These are phyloP conservation scores for Phytophthora foliorum DNA, from an alignment of 352 stramenopile genomes.

Conservation along the genomic window DNA sequence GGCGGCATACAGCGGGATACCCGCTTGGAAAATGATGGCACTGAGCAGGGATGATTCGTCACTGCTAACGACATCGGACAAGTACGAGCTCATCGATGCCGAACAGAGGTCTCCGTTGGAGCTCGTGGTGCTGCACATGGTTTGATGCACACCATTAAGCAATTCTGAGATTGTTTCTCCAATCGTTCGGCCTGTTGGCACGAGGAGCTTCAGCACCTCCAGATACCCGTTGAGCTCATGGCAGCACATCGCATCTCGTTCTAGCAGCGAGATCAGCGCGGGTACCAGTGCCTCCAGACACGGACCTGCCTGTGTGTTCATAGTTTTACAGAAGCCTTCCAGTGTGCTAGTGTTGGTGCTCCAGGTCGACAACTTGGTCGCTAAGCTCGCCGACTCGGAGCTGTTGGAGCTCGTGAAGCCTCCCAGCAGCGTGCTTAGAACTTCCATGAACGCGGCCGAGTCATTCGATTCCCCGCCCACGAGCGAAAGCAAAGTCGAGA, in stretches of 20 bases:
- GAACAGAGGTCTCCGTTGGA: slow-evolving; percentile 52
- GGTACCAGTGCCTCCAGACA: slow-evolving; percentile 57
- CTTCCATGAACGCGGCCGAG: slow-evolving; percentile 46
- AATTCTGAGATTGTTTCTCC: slow-evolving; percentile 50
- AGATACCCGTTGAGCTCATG: slow-evolving; percentile 50
- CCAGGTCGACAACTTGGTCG: slow-evolving; percentile 45
- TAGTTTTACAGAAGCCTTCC: slow-evolving; percentile 55
- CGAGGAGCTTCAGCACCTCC: slow-evolving; percentile 54
- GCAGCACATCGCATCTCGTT: slow-evolving; percentile 56
- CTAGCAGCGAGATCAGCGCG: slow-evolving; percentile 45
- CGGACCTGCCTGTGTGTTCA: slow-evolving; percentile 56
- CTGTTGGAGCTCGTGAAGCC: slow-evolving; percentile 30
- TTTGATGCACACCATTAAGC: slow-evolving; percentile 60
- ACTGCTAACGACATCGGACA: slow-evolving; percentile 34
- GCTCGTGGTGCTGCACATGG: slow-evolving; percentile 53
- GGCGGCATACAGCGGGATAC: slow-evolving; percentile 53
- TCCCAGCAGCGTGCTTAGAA: slow-evolving; percentile 44
- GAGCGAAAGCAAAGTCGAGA: slow-evolving; percentile 51
- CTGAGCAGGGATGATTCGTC: slow-evolving; percentile 49
- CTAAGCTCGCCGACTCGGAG: slow-evolving; percentile 18
- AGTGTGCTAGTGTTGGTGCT: slow-evolving; percentile 45
- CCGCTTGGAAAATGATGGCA: slow-evolving; percentile 49
- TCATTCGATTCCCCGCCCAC: slow-evolving; percentile 35
- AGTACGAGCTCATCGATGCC: slow-evolving; percentile 43
- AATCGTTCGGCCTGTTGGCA: slow-evolving; percentile 49